Evolutionary conservation across 257 asterid species (phyloP).

Genomic region (Cynanchum wilfordii): DNA sequence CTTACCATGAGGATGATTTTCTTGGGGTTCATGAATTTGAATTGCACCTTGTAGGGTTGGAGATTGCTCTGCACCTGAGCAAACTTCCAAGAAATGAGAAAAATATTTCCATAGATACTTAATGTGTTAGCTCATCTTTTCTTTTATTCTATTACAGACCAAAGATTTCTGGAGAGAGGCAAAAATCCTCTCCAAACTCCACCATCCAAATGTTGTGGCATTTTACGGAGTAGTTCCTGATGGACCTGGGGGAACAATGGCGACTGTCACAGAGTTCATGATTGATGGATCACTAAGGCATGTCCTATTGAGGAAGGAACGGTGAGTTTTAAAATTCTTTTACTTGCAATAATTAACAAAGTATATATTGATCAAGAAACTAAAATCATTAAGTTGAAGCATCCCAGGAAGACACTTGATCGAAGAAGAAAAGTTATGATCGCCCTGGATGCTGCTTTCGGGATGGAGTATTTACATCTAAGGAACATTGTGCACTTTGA

Average conservation of each 20-base stretch:
- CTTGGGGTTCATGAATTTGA: neutral
- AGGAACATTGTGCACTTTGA: constrained; percentile 79
- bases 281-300: constrained; percentile 71
- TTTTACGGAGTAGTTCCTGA: constrained; percentile 90
- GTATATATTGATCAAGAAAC: neutral
- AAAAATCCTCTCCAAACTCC: constrained; percentile 70
- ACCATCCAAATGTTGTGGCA: constrained; percentile 89
- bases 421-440: constrained; percentile 60
- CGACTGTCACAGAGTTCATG: constrained; percentile 86
- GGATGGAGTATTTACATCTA: constrained; percentile 61
- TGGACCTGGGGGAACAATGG: constrained; percentile 75
- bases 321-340: constrained; percentile 37
- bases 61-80: neutral
- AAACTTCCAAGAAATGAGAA: neutral
- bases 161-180: constrained; percentile 96
- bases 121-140: neutral
- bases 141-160: constrained; percentile 31
- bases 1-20: neutral
- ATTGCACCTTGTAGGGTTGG: neutral
- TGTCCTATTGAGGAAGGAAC: constrained; percentile 61
- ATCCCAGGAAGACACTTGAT: constrained; percentile 53
- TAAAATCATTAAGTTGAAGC: constrained; percentile 10
- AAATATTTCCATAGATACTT: neutral
- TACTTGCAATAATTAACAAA: neutral
- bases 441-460: constrained; percentile 58